Conservation (phyloP, 371 early-diverging fungal genomes). For the Mucor piriformis region DNA sequence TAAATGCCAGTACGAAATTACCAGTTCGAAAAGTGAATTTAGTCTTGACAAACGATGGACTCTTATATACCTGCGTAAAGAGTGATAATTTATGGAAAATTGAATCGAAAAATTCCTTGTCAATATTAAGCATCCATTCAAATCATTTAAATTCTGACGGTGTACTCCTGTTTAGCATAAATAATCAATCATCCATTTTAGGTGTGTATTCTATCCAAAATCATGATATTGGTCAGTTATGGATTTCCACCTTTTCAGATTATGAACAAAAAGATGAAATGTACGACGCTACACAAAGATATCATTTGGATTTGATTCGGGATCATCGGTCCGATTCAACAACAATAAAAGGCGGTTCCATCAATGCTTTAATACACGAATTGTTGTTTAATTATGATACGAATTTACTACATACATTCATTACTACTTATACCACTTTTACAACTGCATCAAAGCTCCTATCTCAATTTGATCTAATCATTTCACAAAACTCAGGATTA, state of each 20-base stretch:
- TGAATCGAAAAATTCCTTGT: conserved; percentile 8
- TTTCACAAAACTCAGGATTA: neutral
- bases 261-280: conserved; percentile 3
- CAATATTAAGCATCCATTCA: conserved; percentile 1
- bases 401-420: conserved; percentile 48
- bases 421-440: conserved; percentile 62
- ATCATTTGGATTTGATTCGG: conserved; percentile 15
- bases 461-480: conserved; percentile 54
- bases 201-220: conserved; percentile 23
- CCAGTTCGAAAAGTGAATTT: conserved; percentile 27
- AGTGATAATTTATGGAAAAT: conserved; percentile 4
- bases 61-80: conserved; percentile 1
- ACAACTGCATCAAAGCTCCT: conserved; percentile 54
- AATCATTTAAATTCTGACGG: conserved; percentile 10
- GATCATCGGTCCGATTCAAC: conserved; percentile 10
- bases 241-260: conserved; percentile 11
- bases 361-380: conserved; percentile 70
- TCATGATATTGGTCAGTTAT: conserved; percentile 17
- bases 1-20: conserved; percentile 17
- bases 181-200: conserved; percentile 7
- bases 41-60: neutral
- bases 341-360: conserved; percentile 58
- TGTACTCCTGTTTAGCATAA: conserved; percentile 18
- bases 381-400: conserved; percentile 42
- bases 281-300: conserved; percentile 34